Conservation (phyloP, 306 rosid species). For the Erythrophleum fordii region DNA sequence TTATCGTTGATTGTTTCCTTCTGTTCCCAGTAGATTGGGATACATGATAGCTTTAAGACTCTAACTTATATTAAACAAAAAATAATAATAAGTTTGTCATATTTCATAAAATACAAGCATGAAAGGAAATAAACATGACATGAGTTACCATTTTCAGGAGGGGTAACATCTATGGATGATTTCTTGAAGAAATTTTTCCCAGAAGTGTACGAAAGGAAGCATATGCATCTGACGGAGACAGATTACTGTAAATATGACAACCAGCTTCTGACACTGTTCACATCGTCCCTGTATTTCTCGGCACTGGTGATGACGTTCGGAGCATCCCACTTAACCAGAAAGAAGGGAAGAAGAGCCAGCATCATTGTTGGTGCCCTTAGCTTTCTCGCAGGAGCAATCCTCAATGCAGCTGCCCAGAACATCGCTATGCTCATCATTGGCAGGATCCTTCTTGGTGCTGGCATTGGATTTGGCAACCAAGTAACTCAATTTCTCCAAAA, state of each 20-base stretch:
- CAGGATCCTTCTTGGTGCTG: conserved; percentile 59
- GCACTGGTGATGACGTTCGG: conserved; percentile 63
- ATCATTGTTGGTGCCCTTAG: conserved; percentile 65
- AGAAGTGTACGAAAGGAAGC: conserved; percentile 52
- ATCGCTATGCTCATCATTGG: conserved; percentile 65
- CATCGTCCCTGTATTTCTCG: conserved; percentile 76
- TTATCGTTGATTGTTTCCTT: too few species aligned
- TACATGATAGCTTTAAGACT: too few species aligned
- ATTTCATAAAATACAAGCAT: too few species aligned
- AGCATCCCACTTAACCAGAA: conserved; percentile 64
- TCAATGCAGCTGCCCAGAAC: conserved; percentile 61
- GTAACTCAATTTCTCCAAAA: conserved; percentile 37
- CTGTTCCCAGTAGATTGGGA: too few species aligned
- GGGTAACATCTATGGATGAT: conserved; percentile 84
- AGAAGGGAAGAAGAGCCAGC: conserved; percentile 63
- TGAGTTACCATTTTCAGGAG: conserved; percentile 45
- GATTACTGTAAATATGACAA: conserved; percentile 76
- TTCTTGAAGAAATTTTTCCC: conserved; percentile 71
- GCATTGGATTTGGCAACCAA: conserved; percentile 76
- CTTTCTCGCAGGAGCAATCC: conserved; percentile 59
- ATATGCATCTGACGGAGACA: conserved; percentile 50
- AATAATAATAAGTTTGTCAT: too few species aligned
- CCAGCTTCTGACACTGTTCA: conserved; percentile 67
- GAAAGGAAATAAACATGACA: too few species aligned
- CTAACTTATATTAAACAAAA: too few species aligned